These are phyloP conservation scores for Ophiognomonia clavigignenti-juglandacearum DNA, from an alignment of 2,329 filamentous ascomycete genomes.

Conservation along the genomic window DNA sequence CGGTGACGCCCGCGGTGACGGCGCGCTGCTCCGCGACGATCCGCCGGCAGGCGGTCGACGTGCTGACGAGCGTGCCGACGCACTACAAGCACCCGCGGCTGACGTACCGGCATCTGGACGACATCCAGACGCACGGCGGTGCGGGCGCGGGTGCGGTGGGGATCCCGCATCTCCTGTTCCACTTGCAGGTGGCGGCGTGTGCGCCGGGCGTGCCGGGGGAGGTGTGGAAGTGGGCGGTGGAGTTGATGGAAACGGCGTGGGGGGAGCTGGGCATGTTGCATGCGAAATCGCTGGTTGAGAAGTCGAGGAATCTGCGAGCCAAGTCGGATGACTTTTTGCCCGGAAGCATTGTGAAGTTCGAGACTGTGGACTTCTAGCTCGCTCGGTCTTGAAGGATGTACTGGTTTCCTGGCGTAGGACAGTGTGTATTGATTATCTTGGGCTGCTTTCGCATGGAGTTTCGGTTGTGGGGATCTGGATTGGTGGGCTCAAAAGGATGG, in stretches of 20 bases:
- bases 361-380: no score
- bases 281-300: slow-evolving; percentile 38
- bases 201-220: slow-evolving; percentile 38
- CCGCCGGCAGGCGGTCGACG: slow-evolving; percentile 35
- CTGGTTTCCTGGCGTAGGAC: no score
- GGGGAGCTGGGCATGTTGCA: slow-evolving; percentile 47
- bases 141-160: slow-evolving; percentile 43
- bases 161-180: slow-evolving; percentile 43
- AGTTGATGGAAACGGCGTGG: slow-evolving; percentile 44
- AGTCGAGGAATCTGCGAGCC: slow-evolving; percentile 21
- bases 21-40: slow-evolving; percentile 30
- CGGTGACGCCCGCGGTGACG: slow-evolving; percentile 24
- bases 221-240: slow-evolving; percentile 40
- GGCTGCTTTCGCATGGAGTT: no score
- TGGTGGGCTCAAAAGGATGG: no score
- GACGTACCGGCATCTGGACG: slow-evolving; percentile 19
- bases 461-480: no score
- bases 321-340: slow-evolving; percentile 13
- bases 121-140: slow-evolving; percentile 30
- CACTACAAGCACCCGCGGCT: slow-evolving; percentile 49
- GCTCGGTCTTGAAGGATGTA: no score
- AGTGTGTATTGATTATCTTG: no score
- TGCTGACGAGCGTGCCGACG: slow-evolving; percentile 40
- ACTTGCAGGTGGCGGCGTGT: slow-evolving; percentile 42
- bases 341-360: slow-evolving; percentile 12